A percentile compares a stretch with the other conserved stretches of the same genome.
Conservation (phyloP, 768 basidiomycete species). For the Tylopilus cervinicoccineus region DNA sequence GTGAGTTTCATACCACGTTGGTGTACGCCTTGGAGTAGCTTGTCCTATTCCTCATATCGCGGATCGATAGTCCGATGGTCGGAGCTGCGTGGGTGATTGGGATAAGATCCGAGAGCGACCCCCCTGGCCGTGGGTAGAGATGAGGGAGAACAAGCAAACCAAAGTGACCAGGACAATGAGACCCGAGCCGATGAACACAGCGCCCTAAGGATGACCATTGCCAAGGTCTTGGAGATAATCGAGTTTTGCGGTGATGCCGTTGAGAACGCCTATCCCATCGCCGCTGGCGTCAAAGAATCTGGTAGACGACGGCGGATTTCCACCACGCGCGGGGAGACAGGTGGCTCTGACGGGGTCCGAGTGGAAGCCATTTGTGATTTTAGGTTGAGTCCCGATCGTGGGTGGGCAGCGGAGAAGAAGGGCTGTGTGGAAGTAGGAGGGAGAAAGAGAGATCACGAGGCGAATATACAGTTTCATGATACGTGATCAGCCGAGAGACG, state of each 20-base stretch:
- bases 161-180: no score
- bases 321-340: slow-evolving; percentile 44
- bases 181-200: no score
- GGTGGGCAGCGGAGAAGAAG: background rate
- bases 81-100: slow-evolving; percentile 37
- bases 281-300: slow-evolving; percentile 73
- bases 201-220: slow-evolving; percentile 66
- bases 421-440: slow-evolving; percentile 15
- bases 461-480: slow-evolving; percentile 7
- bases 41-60: slow-evolving; percentile 66
- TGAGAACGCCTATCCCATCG: slow-evolving; percentile 67
- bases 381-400: background rate
- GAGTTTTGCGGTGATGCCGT: slow-evolving; percentile 59
- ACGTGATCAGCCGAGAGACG: slow-evolving; percentile 13
- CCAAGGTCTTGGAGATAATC: slow-evolving; percentile 69
- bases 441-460: background rate
- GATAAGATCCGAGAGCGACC: slow-evolving; percentile 11
- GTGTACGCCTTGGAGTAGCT: slow-evolving; percentile 49
- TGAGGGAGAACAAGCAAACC: background rate
- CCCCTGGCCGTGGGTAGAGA: background rate
- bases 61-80: slow-evolving; percentile 64
- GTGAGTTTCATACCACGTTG: slow-evolving; percentile 67
- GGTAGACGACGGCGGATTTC: slow-evolving; percentile 58
- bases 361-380: slow-evolving; percentile 6
- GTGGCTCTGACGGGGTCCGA: slow-evolving; percentile 8